These are phyloP conservation scores for Bothriochloa decipiens DNA, from an alignment of 176 grass and related monocot genomes.

Conservation along the genomic window DNA sequence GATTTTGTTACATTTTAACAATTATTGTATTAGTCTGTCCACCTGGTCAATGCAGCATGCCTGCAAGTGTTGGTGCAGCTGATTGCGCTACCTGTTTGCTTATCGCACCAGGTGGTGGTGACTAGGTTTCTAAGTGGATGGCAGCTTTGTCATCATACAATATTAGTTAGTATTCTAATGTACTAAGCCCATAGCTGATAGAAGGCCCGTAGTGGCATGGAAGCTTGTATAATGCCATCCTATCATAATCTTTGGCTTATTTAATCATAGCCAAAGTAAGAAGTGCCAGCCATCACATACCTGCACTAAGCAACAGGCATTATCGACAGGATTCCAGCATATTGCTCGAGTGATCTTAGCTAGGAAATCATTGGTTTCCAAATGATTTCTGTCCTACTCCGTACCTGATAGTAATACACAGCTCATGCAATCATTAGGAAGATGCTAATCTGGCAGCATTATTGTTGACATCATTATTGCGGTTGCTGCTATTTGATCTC, in stretches of 20 bases:
- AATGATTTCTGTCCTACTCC: conserved; percentile 37
- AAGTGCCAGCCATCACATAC: conserved; percentile 39
- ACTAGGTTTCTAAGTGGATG: conserved; percentile 24
- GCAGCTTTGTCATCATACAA: conserved; percentile 11
- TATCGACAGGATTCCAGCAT: conserved; percentile 47
- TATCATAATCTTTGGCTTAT: background rate
- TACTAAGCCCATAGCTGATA: conserved; percentile 1
- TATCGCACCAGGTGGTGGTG: conserved; percentile 20
- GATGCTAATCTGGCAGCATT: conserved; percentile 39
- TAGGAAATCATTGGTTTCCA: conserved; percentile 36
- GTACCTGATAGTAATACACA: conserved; percentile 29
- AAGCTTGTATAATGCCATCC: background rate
- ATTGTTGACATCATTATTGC: conserved; percentile 26
- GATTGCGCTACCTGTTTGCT: background rate
- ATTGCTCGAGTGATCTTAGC: conserved; percentile 40
- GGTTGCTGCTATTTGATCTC: conserved; percentile 21
- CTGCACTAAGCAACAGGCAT: conserved; percentile 31
- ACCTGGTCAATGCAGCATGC: conserved; percentile 11
- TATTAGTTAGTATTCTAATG: background rate
- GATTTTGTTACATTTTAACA: background rate
- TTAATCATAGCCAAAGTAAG: conserved; percentile 17
- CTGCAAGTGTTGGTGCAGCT: conserved; percentile 17
- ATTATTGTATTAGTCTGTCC: background rate
- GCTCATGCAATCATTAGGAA: conserved; percentile 47
- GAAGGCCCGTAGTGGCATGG: background rate